Conservation (phyloP, 208 protist species). For the Trypanosoma rangeli region DNA sequence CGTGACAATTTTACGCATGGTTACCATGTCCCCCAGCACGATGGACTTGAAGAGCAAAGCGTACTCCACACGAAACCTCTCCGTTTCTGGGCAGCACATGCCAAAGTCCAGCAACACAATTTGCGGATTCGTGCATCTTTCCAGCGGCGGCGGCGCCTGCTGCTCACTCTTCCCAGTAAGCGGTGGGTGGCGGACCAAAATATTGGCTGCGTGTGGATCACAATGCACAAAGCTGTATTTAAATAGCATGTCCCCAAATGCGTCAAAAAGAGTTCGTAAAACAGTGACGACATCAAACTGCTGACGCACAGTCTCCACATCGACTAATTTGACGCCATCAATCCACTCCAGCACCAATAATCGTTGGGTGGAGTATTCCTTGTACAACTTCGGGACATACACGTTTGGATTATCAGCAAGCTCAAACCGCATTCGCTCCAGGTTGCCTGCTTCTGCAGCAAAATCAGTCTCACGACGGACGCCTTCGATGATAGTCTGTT, state of each 20-base stretch:
- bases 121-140: conserved; percentile 31
- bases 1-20: conserved; percentile 42
- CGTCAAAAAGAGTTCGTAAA: conserved; percentile 75
- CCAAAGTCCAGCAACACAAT: conserved; percentile 84
- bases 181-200: conserved; percentile 73
- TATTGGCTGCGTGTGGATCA: conserved; percentile 93
- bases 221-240: conserved; percentile 93
- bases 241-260: conserved; percentile 95
- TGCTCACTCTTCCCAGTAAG: neutral
- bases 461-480: conserved; percentile 85
- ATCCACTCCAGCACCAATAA: conserved; percentile 95
- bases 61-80: conserved; percentile 81
- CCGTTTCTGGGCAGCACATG: conserved; percentile 61
- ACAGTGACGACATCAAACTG: conserved; percentile 51
- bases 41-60: conserved; percentile 77
- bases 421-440: conserved; percentile 41
- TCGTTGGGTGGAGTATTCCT: conserved; percentile 48
- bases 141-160: neutral
- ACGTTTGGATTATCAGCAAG: conserved; percentile 42
- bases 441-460: conserved; percentile 75
- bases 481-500: conserved; percentile 67
- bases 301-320: conserved; percentile 54
- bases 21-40: conserved; percentile 62
- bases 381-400: conserved; percentile 68
- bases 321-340: conserved; percentile 72